Evolutionary conservation across 179 eudicot genomes (phyloP).

Genomic region (Beta lomatogona): DNA sequence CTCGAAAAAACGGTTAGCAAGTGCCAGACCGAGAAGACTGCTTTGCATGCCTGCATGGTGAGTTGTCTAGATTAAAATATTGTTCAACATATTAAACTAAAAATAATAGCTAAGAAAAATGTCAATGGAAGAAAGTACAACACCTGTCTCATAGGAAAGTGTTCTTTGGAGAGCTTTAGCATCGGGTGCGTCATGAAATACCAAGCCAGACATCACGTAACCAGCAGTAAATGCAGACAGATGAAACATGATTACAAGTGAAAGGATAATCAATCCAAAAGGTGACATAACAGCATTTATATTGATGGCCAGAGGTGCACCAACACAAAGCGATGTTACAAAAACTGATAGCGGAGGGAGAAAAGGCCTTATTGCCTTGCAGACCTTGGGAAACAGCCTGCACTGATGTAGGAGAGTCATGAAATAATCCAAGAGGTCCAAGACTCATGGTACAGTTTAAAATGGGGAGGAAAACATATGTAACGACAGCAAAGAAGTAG

Average conservation of each 20-base stretch:
- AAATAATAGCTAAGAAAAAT: background rate
- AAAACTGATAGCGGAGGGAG: slow-evolving; percentile 85
- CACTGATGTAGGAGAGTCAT: background rate
- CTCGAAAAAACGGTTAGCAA: slow-evolving; percentile 82
- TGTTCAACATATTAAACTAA: background rate
- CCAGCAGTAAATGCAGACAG: slow-evolving; percentile 78
- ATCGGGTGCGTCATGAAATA: slow-evolving; percentile 60
- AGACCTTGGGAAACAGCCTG: slow-evolving; percentile 75
- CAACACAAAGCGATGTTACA: slow-evolving; percentile 93
- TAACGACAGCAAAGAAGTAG: background rate
- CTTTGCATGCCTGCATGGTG: slow-evolving; percentile 82
- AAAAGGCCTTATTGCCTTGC: slow-evolving; percentile 71
- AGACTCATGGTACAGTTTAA: background rate
- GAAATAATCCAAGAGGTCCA: background rate
- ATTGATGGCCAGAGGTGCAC: slow-evolving; percentile 94
- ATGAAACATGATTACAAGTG: slow-evolving; percentile 74
- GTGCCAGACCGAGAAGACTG: slow-evolving; percentile 92
- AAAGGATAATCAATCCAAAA: slow-evolving; percentile 67
- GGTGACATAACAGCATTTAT: slow-evolving; percentile 82
- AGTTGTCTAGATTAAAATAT: background rate
- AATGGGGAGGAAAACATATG: background rate
- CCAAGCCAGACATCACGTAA: slow-evolving; percentile 62
- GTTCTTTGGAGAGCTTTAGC: slow-evolving; percentile 92
- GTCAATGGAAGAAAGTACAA: slow-evolving; percentile 6
- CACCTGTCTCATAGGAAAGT: slow-evolving; percentile 91